Evolutionary conservation across 2,329 filamentous ascomycete species (phyloP).

Genomic region (Tolypocladium ophioglossoides): DNA sequence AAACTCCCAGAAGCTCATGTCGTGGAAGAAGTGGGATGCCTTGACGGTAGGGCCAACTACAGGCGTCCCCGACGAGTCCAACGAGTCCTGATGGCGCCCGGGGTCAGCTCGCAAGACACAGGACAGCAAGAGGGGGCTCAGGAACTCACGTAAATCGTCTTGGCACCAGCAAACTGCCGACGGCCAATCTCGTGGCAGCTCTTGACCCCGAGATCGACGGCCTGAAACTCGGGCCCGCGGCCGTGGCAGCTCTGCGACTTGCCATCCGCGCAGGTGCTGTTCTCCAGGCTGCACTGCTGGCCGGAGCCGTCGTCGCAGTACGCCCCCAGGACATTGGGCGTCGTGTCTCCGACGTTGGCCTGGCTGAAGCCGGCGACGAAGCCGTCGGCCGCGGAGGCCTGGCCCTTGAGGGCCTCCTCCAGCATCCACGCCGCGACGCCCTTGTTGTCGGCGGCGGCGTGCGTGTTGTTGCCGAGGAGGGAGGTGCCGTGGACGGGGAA

Average conservation of each 20-base stretch:
- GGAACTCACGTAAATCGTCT: constrained; percentile 25
- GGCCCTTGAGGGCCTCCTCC: constrained; percentile 54
- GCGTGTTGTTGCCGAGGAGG: constrained; percentile 81
- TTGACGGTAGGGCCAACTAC: constrained; percentile 58
- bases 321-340: constrained; percentile 76
- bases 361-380: constrained; percentile 93
- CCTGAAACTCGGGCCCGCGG: constrained; percentile 57
- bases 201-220: constrained; percentile 59
- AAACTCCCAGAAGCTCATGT: constrained; percentile 71
- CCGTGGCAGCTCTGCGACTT: constrained; percentile 62
- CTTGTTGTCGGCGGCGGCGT: constrained; percentile 93
- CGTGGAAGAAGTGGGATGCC: constrained; percentile 75
- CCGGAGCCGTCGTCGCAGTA: constrained; percentile 82
- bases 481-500: constrained; percentile 90
- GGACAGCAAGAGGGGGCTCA: not conserved
- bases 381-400: constrained; percentile 44
- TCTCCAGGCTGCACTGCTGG: constrained; percentile 60
- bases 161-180: constrained; percentile 57
- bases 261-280: constrained; percentile 71
- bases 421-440: constrained; percentile 81
- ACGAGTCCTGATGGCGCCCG: constrained; percentile 34
- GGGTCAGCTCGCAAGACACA: not conserved
- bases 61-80: constrained; percentile 34
- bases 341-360: constrained; percentile 82
- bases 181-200: constrained; percentile 68